Conservation (phyloP, 2,329 filamentous ascomycete genomes). For the Aspergillus viridinutans region DNA sequence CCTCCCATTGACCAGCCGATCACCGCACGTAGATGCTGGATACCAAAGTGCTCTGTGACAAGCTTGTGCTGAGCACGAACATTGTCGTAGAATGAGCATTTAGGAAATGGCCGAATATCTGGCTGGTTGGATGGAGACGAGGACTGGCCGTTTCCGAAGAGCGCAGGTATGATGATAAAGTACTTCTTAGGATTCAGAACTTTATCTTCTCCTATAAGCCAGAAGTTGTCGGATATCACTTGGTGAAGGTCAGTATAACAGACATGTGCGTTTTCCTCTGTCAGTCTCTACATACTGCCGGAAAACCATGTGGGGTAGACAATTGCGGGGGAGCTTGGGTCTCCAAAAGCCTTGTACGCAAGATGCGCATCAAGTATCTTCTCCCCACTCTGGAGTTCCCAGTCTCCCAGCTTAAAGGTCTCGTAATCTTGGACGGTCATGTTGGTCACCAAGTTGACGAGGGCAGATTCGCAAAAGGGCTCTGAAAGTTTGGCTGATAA, state of each 20-base stretch:
- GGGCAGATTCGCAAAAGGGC: not conserved
- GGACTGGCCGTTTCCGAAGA: constrained; percentile 67
- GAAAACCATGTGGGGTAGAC: constrained; percentile 77
- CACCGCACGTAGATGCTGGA: constrained; percentile 59
- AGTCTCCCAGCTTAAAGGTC: constrained; percentile 60
- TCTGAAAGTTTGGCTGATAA: not conserved
- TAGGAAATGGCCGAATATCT: constrained; percentile 55
- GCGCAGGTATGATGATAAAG: constrained; percentile 64
- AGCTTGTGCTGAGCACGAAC: constrained; percentile 63
- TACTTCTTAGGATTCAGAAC: constrained; percentile 61
- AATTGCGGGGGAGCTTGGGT: constrained; percentile 58
- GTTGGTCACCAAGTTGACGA: not conserved
- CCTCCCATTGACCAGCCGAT: constrained; percentile 70
- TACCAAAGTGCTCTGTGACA: constrained; percentile 58
- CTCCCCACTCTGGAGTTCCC: constrained; percentile 62
- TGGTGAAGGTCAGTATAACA: constrained; percentile 3
- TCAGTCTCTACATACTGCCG: constrained; percentile 43
- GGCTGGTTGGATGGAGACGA: constrained; percentile 62
- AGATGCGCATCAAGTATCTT: constrained; percentile 62
- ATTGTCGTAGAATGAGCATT: constrained; percentile 64
- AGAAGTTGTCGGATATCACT: constrained; percentile 66
- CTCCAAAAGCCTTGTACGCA: constrained; percentile 73
- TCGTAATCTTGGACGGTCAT: constrained; percentile 39
- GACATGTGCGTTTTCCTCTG: not conserved
- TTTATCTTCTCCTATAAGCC: constrained; percentile 65